phyloP scores from a whole-genome alignment of 371 early-diverging fungal genomes.

The Umbelopsis sp. region DNA sequence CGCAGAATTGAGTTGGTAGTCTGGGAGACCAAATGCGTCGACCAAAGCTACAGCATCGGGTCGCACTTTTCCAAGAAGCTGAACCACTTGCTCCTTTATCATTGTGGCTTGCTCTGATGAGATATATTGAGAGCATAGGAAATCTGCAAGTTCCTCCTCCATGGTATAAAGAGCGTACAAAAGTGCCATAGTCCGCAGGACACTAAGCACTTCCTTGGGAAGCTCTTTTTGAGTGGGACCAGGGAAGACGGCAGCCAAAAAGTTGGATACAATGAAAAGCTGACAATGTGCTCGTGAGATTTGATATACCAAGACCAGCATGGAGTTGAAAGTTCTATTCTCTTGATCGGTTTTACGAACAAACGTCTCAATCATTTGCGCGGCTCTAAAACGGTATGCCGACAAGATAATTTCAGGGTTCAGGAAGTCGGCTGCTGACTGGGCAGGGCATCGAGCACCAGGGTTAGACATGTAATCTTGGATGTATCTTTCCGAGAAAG shows the following conservation, averaged over 20 bases:
- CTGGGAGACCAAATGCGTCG: slow-evolving; percentile 76
- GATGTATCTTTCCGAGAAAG: slow-evolving; percentile 48
- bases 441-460: slow-evolving; percentile 45
- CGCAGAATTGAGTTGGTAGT: slow-evolving; percentile 71
- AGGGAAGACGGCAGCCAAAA: slow-evolving; percentile 51
- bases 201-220: slow-evolving; percentile 20
- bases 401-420: slow-evolving; percentile 40
- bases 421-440: slow-evolving; percentile 28
- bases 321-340: slow-evolving; percentile 46
- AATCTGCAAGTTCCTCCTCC: slow-evolving; percentile 67
- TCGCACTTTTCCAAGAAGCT: slow-evolving; percentile 58
- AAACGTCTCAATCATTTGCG: slow-evolving; percentile 42
- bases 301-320: slow-evolving; percentile 58
- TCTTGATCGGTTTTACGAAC: slow-evolving; percentile 43
- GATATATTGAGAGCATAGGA: slow-evolving; percentile 60
- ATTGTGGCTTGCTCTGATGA: slow-evolving; percentile 50
- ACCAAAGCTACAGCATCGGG: slow-evolving; percentile 74
- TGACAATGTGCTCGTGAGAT: slow-evolving; percentile 72
- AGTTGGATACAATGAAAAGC: slow-evolving; percentile 61
- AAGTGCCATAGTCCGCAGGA: slow-evolving; percentile 26
- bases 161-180: slow-evolving; percentile 57
- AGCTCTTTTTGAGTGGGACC: slow-evolving; percentile 17
- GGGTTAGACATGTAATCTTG: slow-evolving; percentile 49
- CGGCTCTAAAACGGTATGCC: slow-evolving; percentile 45
- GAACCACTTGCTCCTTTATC: slow-evolving; percentile 50